Percentiles rank a stretch among this genome's conserved stretches.
Evolutionary conservation across 306 rosid genomes (phyloP).

Genomic region (Cucurbita moschata): DNA sequence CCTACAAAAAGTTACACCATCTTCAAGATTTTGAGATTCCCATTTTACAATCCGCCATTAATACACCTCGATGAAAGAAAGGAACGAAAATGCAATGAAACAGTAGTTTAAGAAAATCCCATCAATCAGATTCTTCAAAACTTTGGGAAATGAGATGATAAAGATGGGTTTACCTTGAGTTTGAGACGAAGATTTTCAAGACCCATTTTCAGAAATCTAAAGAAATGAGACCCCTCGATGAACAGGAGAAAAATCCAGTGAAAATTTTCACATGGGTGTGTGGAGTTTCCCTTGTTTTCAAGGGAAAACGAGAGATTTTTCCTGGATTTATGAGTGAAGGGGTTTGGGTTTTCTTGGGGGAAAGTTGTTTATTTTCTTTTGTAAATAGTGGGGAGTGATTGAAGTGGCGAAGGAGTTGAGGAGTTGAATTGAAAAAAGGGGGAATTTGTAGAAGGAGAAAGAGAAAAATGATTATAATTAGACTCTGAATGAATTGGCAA

Average conservation of each 20-base stretch:
- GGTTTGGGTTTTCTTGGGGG: neutral
- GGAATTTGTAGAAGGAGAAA: neutral
- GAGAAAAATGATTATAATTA: neutral
- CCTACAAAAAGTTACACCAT: constrained; percentile 12
- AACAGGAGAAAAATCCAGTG: neutral
- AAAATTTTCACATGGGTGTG: constrained; percentile 3
- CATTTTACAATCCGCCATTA: neutral
- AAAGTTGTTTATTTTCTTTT: neutral
- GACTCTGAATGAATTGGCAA: neutral
- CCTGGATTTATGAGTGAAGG: neutral
- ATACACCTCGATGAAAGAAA: neutral
- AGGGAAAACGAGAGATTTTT: neutral
- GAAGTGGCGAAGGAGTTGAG: neutral
- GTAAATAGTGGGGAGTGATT: neutral
- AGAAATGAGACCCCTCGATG: neutral
- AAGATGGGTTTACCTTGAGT: constrained; percentile 15
- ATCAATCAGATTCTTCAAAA: too few species aligned
- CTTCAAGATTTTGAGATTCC: too few species aligned
- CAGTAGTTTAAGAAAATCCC: neutral
- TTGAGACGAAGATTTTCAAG: constrained; percentile 30
- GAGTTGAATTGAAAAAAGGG: neutral
- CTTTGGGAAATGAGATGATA: neutral
- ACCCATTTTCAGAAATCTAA: constrained; percentile 15
- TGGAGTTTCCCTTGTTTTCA: neutral
- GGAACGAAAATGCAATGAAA: neutral